Conservation (phyloP, 441 rosid genomes). For the Dalechampia spathulata region DNA sequence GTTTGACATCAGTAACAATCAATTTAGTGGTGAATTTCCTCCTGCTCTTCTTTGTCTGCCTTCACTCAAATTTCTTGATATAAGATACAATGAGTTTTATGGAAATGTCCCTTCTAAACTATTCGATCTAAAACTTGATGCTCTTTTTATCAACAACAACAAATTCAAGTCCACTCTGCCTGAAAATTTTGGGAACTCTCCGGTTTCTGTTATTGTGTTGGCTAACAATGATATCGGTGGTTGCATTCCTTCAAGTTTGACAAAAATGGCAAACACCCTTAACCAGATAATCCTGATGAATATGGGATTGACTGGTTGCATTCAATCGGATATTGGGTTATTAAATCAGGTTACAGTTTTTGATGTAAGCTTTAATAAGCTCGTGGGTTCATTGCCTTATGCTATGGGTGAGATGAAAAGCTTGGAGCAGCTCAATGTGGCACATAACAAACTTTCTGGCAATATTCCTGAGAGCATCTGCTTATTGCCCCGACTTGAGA, state of each 20-base stretch:
- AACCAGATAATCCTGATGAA: conserved; percentile 43
- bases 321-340: conserved; percentile 50
- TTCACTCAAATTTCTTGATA: conserved; percentile 62
- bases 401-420: conserved; percentile 58
- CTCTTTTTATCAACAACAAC: conserved; percentile 72
- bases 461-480: conserved; percentile 57
- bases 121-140: conserved; percentile 65
- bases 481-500: conserved; percentile 49
- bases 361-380: conserved; percentile 56
- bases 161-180: conserved; percentile 56
- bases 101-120: conserved; percentile 48
- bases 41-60: conserved; percentile 44
- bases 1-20: conserved; percentile 68
- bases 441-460: conserved; percentile 54
- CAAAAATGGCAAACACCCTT: conserved; percentile 48
- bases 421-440: conserved; percentile 72
- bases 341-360: conserved; percentile 50
- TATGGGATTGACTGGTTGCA: conserved; percentile 51
- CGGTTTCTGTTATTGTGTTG: conserved; percentile 60
- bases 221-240: conserved; percentile 55
- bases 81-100: conserved; percentile 49
- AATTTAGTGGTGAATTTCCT: conserved; percentile 55
- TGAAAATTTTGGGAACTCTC: conserved; percentile 51
- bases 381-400: conserved; percentile 61
- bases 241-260: conserved; percentile 56